Evolutionary conservation across 176 grass and related monocot genomes (phyloP), one percentile per base, ranked within the genome.

Genomic region (Carex scoparia): DNA sequence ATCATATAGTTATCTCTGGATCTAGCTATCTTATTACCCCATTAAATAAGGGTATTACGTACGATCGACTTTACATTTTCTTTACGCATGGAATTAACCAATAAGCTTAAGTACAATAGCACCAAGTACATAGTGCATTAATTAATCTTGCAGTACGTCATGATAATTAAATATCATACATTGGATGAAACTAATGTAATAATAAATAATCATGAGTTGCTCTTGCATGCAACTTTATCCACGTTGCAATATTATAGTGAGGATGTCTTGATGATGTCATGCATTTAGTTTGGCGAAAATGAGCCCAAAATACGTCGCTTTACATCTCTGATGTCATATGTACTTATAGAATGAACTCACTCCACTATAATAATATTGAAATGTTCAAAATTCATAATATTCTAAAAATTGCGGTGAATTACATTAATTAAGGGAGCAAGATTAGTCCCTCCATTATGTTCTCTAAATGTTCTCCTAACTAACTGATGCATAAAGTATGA

Each of bases 51-150:
- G 23, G 44, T 53, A 51, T 75, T 28, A 30, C 23, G 23, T 23
- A 23, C 23, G 23, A 23, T 23, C 10, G 13, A 31, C 71, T 76
- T 76, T 76, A 76, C 54, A 48, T 54, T 76, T 30, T 54, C 71
- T 54, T 28, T 76, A 76, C 71, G 71, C 71, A 30, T 75, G 11
- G 48, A n/a, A 27, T 76, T 76, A 48, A 76, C 71, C 71, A 23
- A 23, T 23, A 76, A 76, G 54, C 48, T 51, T 31, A 40, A 40
- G 53, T 76, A 74, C 8, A 74, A 54, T 76, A 14, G 4, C 10
- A 44, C 48, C 18, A 76, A 54, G 10, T 53, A 12, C 10, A 27
- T 5, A 46, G 69, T n/a, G 69, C 69, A 38, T 27, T 37, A 42
- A 42, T 49, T 48, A 46, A 76, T 10, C 71, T 30, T 54, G 19